phyloP scores from a whole-genome alignment of 2,329 filamentous ascomycete species.

The Clarireedia homoeocarpa region DNA sequence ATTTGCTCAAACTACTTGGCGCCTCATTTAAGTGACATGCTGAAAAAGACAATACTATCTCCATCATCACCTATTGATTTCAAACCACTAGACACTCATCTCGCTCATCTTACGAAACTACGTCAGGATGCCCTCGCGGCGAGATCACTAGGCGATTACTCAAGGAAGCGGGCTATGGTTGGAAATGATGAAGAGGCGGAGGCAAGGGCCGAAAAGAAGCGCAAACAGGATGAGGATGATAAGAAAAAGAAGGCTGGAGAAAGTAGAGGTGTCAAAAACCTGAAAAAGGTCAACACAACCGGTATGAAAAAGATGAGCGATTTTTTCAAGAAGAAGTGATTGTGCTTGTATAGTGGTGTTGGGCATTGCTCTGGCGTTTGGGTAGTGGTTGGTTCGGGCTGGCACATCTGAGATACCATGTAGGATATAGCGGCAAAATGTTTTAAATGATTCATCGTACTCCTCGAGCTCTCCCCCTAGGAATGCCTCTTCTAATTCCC shows the following conservation, averaged over 20 bases:
- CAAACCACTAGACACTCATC: conserved; percentile 59
- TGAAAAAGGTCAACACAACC: conserved; percentile 82
- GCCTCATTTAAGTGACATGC: conserved; percentile 29
- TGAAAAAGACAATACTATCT: conserved; percentile 33
- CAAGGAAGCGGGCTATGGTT: conserved; percentile 58
- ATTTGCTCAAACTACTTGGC: conserved; percentile 42
- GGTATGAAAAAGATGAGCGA: conserved; percentile 97
- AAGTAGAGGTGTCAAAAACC: conserved; percentile 66
- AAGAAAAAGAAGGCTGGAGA: conserved; percentile 69
- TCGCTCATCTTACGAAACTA: conserved; percentile 56
- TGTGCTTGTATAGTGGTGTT: conserved; percentile 3
- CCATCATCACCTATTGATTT: conserved; percentile 50
- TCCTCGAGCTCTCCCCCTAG: conserved; percentile 46
- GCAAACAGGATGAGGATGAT: conserved; percentile 82
- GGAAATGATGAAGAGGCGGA: conserved; percentile 56
- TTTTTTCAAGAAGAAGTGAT: conserved; percentile 70
- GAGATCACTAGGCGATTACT: conserved; percentile 61
- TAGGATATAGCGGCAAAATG: conserved; percentile 11
- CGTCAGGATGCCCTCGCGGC: conserved; percentile 64
- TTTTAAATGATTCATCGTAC: conserved; percentile 30
- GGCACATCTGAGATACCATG: conserved; percentile 8
- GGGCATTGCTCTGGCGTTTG: not conserved
- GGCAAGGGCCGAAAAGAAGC: conserved; percentile 66
- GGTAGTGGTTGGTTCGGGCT: conserved; percentile 5
- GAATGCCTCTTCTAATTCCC: conserved; percentile 36